Evolutionary conservation across 192 early-diverging fungal species (phyloP).

Genomic region (Backusella morwellensis): DNA sequence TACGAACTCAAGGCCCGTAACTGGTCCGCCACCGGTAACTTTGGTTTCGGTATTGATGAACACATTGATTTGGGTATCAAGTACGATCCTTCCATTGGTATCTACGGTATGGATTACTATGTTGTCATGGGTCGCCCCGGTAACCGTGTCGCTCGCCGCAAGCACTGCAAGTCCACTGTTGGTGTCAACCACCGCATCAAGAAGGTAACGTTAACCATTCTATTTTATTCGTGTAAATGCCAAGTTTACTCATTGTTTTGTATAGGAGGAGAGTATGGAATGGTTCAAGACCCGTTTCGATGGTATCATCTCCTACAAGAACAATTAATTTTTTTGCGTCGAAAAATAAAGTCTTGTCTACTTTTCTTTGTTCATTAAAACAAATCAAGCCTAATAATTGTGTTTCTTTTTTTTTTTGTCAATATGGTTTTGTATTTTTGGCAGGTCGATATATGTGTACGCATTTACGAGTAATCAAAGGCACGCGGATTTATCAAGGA

Average conservation of each 20-base stretch:
- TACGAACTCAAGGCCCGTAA: conserved; percentile 95
- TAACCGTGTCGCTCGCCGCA: conserved; percentile 92
- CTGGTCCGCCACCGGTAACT: conserved; percentile 99
- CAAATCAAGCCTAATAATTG: not conserved
- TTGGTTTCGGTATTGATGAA: conserved; percentile 99
- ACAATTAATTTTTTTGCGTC: not conserved
- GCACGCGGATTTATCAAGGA: too few relatives aligned
- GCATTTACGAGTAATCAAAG: too few relatives aligned
- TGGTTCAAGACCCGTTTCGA: conserved; percentile 96
- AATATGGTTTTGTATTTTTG: not conserved
- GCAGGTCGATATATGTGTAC: too few relatives aligned
- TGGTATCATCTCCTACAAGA: conserved; percentile 25
- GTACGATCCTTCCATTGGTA: conserved; percentile 99
- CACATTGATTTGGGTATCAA: conserved; percentile 99
- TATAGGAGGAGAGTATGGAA: conserved; percentile 84
- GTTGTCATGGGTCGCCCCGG: conserved; percentile 98
- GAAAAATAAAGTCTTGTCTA: not conserved
- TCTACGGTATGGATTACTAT: conserved; percentile 99
- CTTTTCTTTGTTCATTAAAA: not conserved
- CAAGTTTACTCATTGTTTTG: not conserved
- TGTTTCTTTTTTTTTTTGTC: not conserved
- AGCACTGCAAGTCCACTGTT: conserved; percentile 79
- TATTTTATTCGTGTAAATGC: not conserved
- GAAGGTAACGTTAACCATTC: conserved; percentile 43
- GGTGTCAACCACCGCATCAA: conserved; percentile 89